Conservation (phyloP, 2,329 filamentous ascomycete species). For the Coleophoma cylindrospora region DNA sequence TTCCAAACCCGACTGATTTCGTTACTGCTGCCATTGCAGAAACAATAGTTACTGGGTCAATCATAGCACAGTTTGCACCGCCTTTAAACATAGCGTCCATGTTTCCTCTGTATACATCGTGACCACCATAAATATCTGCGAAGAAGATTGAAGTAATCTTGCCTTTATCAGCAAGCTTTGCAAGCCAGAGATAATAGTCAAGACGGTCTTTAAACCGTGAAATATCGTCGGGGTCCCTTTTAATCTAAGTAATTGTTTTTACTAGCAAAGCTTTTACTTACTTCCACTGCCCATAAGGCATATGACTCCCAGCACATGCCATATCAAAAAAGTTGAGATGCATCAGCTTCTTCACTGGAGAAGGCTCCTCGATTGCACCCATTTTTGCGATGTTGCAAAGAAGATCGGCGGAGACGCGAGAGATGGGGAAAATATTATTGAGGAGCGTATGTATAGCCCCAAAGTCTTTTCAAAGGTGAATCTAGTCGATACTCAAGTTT, state of each 20-base stretch:
- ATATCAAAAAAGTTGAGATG: not conserved
- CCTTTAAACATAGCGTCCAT: conserved; percentile 50
- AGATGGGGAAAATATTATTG: no score
- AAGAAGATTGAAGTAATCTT: not conserved
- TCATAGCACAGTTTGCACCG: conserved; percentile 63
- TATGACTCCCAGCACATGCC: not conserved
- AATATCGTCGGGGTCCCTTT: not conserved
- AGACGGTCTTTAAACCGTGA: not conserved
- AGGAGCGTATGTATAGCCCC: no score
- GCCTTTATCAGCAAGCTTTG: not conserved
- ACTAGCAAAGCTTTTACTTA: no score
- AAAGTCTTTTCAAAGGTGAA: no score
- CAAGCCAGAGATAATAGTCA: not conserved
- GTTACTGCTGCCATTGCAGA: conserved; percentile 65
- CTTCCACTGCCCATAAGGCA: not conserved
- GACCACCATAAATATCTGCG: not conserved
- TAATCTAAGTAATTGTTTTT: no score
- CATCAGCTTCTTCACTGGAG: not conserved
- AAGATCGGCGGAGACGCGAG: no score
- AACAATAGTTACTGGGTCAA: conserved; percentile 53
- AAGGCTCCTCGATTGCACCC: no score
- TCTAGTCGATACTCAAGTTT: no score
- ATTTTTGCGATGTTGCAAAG: no score
- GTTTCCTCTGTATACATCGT: conserved; percentile 36
- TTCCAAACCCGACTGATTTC: conserved; percentile 57